phyloP scores from a whole-genome alignment of 345 rosid genomes.

The Microcos paniculata region DNA sequence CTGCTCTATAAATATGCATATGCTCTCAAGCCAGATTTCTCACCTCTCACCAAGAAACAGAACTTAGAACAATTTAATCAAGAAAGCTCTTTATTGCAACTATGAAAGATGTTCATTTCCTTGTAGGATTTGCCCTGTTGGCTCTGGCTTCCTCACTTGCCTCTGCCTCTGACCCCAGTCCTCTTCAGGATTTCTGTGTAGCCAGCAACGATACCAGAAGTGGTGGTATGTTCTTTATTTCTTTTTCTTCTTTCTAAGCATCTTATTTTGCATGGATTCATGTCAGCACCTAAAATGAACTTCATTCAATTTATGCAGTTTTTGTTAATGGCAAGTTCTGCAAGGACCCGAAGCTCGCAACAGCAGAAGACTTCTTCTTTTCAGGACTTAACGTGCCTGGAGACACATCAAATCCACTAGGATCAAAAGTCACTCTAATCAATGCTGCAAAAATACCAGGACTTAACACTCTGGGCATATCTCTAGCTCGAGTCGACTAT shows the following conservation, averaged over 20 bases:
- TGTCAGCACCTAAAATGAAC: not conserved
- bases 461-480: conserved; percentile 12
- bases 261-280: not conserved
- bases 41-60: no score
- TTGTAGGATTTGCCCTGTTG: conserved; percentile 14
- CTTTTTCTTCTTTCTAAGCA: not conserved
- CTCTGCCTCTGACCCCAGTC: conserved; percentile 26
- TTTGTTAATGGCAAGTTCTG: conserved; percentile 14
- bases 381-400: not conserved
- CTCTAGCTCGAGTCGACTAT: not conserved
- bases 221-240: not conserved
- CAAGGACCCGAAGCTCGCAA: conserved; percentile 8
- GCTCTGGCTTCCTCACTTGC: conserved; percentile 16
- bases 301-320: not conserved
- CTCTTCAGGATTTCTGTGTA: conserved; percentile 37
- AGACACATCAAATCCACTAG: not conserved
- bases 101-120: not conserved
- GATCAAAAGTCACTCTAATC: not conserved
- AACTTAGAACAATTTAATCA: no score
- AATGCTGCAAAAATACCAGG: conserved; percentile 2
- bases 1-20: no score
- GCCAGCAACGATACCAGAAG: conserved; percentile 10
- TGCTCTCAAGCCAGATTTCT: no score
- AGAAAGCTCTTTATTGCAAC: no score
- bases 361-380: not conserved